Percentiles rank a stretch among this genome's conserved stretches.
Evolutionary conservation across 2,329 filamentous ascomycete species (phyloP).

Genomic region (Neurospora sp.): DNA sequence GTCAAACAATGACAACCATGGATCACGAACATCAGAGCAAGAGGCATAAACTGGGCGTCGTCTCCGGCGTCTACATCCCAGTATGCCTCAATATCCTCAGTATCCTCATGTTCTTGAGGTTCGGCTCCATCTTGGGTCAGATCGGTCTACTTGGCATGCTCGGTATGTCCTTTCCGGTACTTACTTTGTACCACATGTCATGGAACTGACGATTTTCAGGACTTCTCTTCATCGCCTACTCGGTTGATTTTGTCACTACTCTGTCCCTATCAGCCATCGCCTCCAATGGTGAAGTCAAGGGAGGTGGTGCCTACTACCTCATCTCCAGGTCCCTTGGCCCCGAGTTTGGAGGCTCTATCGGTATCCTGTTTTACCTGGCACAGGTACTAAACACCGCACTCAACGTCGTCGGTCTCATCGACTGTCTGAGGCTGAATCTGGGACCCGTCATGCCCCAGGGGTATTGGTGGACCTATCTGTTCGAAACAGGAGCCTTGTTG

Average conservation of each 20-base stretch:
- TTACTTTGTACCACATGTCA: background rate
- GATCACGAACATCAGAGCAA: conserved; percentile 26
- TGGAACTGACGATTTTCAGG: conserved; percentile 33
- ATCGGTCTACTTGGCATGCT: conserved; percentile 71
- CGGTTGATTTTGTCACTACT: conserved; percentile 73
- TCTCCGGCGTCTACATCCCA: conserved; percentile 75
- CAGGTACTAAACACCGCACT: conserved; percentile 78
- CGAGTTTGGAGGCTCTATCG: conserved; percentile 83
- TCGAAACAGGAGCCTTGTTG: conserved; percentile 61
- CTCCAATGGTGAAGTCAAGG: conserved; percentile 80
- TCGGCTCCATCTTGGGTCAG: conserved; percentile 75
- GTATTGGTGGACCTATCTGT: conserved; percentile 68
- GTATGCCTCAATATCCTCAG: conserved; percentile 83
- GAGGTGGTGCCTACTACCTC: conserved; percentile 79
- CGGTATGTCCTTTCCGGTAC: conserved; percentile 38
- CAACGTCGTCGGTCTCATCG: conserved; percentile 78
- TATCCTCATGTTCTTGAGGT: conserved; percentile 86
- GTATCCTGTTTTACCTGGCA: conserved; percentile 83
- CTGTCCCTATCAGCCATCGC: conserved; percentile 83
- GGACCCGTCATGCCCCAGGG: conserved; percentile 56
- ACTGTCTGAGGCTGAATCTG: conserved; percentile 71
- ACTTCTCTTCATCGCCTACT: conserved; percentile 65
- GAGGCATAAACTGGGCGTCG: conserved; percentile 59
- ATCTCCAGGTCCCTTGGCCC: conserved; percentile 79
- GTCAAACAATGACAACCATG: conserved; percentile 16